Evolutionary conservation across 441 rosid species (phyloP), one percentile per base, ranked within the genome.

Genomic region (Populus hybrid): DNA sequence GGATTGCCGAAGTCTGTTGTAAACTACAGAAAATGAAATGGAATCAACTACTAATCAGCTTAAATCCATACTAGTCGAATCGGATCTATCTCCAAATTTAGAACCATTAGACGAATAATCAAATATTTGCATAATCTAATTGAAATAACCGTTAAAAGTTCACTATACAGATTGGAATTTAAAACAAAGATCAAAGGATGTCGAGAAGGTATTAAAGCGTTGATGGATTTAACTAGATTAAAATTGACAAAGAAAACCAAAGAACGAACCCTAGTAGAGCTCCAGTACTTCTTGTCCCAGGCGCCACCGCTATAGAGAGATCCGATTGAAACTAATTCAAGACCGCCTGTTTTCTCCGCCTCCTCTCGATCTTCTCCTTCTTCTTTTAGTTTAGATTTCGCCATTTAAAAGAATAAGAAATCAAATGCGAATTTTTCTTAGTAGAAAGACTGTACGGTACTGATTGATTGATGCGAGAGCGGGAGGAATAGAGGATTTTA

Each of bases 251-350:
- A 23, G 11, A 32, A 16, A 16, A 64, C 68, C 18, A 64, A 53
- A 75, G 34, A 72, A 68, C 90, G 23, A 90, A 91, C 98, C 97
- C 98, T 90, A 86, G 98, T 93, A 70, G 89, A 89, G 86, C 97
- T 94, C 98, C 98, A 94, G 84, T 89, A 94, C 87, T 91, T 93
- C 91, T 93, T 94, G 67, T 89, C 93, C 94, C 94, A 35, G 8
- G 38, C 91, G 7, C 89, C 75, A 21, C 97, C 97, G 24, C 30
- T 80, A 86, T 91, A 89, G 16, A 88, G 86, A 83, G 87, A 85
- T 73, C 98, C 98, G 72, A 92, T 82, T 46, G 97, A 89, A 70
- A 84, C 79, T 79, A 94, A 88, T 94, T 97, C 57, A 94, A 85
- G 76, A 86, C 95, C 71, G 19, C 57, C 57, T 50, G 57, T 16